Base-by-base conservation (phyloP, 345 rosid genomes). In the Euphorbia pulcherrima region DNA sequence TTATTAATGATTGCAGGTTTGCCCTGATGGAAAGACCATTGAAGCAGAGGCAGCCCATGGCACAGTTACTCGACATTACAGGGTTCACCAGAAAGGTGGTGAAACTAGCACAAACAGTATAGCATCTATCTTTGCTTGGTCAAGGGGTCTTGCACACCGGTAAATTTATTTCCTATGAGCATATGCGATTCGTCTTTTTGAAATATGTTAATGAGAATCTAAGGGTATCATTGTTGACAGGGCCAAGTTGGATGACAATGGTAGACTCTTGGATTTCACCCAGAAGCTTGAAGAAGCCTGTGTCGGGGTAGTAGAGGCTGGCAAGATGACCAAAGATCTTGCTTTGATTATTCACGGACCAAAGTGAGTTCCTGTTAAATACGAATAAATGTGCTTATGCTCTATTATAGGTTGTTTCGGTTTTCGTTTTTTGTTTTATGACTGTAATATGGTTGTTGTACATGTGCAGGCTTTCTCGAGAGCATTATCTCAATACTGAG, bases 41-140 rank as follows among this genome's bases (percentile, higher is more conserved):
- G 99, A 94, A 83, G 94, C 99, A 63, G 99, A 94, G 80, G 99
- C 99, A 27, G 99, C 99, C 5, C 99, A 94, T 44, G 99, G 99
- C 56, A 94, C 99, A 0, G 99, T 94, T 33, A 94, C 99, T 1
- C 83, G 99, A 37, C 99, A 94, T 82, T 94, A 75, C 80, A 81
- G 99, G 72, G 99, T 94, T 77, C 97, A 94, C 55, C 99, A 94
- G 83, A 94, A 91, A 78, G 97, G 97, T 62, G 99, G 99, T 23
- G 97, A 94, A 82, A 94, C 99, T 70, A 94, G 99, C 83, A 94
- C 99, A 57, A 94, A 94, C 89, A 94, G 99, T 71, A 91, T 94
- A 72, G 99, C 99, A 39, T 94, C 99, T 48, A 94, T 94, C 48
- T 94, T 94, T 79, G 99, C 99, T 73, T 94, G 99, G 99, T 78